These are phyloP conservation scores for Boletus speciosus DNA, from an alignment of 768 basidiomycete species.

Conservation along the genomic window DNA sequence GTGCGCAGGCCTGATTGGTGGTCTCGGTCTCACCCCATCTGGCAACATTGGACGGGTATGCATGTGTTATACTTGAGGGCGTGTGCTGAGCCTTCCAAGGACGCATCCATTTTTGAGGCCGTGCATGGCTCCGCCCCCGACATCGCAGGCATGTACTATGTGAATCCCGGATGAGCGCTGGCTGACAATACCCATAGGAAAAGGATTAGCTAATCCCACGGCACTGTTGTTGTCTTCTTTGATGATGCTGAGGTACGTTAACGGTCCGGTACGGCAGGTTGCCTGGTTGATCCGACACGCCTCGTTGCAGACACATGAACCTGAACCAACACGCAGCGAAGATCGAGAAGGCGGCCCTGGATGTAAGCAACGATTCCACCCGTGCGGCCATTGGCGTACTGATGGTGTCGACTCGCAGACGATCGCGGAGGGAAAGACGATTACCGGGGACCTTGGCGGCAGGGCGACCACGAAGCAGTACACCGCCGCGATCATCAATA, in stretches of 20 bases:
- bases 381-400: background rate
- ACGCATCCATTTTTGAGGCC: constrained; percentile 99
- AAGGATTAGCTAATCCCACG: constrained; percentile 98
- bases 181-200: constrained; percentile 45
- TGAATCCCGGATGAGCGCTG: background rate
- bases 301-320: constrained; percentile 78
- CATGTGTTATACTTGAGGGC: constrained; percentile 6
- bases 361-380: constrained; percentile 49
- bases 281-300: constrained; percentile 24
- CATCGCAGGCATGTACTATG: constrained; percentile 70
- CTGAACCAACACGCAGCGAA: constrained; percentile 76
- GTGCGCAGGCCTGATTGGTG: constrained; percentile 98
- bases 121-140: constrained; percentile 99
- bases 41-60: constrained; percentile 93
- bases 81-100: constrained; percentile 43
- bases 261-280: constrained; percentile 3
- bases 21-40: constrained; percentile 94
- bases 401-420: constrained; percentile 50
- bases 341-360: constrained; percentile 89
- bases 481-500: constrained; percentile 81
- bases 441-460: constrained; percentile 95
- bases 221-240: constrained; percentile 90
- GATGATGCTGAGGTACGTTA: constrained; percentile 91
- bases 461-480: constrained; percentile 88
- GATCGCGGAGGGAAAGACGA: constrained; percentile 92